These are phyloP conservation scores for Teunomyces stri DNA, from an alignment of 805 yeast species.

Conservation along the genomic window DNA sequence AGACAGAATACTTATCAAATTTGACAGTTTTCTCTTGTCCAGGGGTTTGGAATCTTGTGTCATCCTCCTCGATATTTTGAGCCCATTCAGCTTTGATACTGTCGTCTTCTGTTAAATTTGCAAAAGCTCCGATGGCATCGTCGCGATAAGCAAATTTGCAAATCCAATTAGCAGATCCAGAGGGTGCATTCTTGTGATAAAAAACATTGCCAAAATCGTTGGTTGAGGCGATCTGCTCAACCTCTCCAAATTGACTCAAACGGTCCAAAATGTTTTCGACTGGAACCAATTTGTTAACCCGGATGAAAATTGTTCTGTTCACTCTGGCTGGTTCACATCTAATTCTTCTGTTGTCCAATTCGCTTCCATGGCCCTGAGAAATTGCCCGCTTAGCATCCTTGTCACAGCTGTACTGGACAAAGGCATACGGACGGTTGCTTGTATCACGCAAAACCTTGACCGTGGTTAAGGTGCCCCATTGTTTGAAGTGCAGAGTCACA, in stretches of 20 bases:
- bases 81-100: conserved; percentile 80
- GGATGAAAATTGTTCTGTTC: conserved; percentile 75
- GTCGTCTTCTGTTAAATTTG: conserved; percentile 55
- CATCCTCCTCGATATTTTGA: conserved; percentile 59
- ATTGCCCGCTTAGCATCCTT: conserved; percentile 69
- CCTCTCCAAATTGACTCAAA: conserved; percentile 63
- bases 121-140: conserved; percentile 85
- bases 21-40: conserved; percentile 7
- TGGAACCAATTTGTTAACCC: conserved; percentile 24
- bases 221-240: conserved; percentile 59
- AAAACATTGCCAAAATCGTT: conserved; percentile 30
- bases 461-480: conserved; percentile 67
- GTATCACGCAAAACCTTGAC: conserved; percentile 85
- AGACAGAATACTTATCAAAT: conserved; percentile 70
- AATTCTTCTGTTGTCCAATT: conserved; percentile 69
- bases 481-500: conserved; percentile 63
- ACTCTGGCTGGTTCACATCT: conserved; percentile 92
- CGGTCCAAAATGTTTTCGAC: conserved; percentile 36
- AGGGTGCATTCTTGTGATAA: conserved; percentile 5
- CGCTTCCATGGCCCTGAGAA: conserved; percentile 62
- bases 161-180: conserved; percentile 57
- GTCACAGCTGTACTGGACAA: conserved; percentile 79
- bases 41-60: conserved; percentile 24
- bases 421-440: conserved; percentile 82
- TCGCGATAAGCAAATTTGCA: conserved; percentile 77